phyloP scores from a whole-genome alignment of 805 yeast genomes.

The Wickerhamomyces queroliae region DNA sequence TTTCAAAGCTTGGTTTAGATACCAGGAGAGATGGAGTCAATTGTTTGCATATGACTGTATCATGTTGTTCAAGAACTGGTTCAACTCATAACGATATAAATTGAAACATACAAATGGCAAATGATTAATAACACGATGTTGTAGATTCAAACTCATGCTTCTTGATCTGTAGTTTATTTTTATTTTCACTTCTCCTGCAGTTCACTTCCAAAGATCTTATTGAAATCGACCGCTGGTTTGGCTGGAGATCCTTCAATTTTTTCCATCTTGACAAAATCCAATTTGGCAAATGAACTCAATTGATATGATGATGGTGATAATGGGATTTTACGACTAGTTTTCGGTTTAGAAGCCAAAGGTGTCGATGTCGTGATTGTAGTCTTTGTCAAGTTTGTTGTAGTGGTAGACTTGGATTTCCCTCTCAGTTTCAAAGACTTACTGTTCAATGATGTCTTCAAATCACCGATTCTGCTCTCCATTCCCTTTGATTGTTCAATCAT shows the following conservation, averaged over 20 bases:
- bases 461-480: constrained; percentile 23
- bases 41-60: constrained; percentile 1
- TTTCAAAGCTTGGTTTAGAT: constrained; percentile 1
- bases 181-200: constrained; percentile 4
- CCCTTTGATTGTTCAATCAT: constrained; percentile 24
- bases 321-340: constrained; percentile 11
- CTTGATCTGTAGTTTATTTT: constrained; percentile 2
- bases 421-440: constrained; percentile 8
- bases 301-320: constrained; percentile 21
- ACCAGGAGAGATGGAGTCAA: neutral
- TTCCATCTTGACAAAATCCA: constrained; percentile 7
- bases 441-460: constrained; percentile 19
- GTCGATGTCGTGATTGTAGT: constrained; percentile 18
- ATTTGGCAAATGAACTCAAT: constrained; percentile 14
- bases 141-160: too few relatives aligned
- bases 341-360: constrained; percentile 7
- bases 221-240: neutral
- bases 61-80: constrained; percentile 2
- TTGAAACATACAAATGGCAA: neutral
- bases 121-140: neutral
- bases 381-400: constrained; percentile 17
- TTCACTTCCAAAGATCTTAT: neutral
- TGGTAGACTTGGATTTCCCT: constrained; percentile 9
- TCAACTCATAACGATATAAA: neutral
- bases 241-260: constrained; percentile 20